A percentile compares a stretch with the other conserved stretches of the same genome.
Evolutionary conservation across 164 flowering plant species (phyloP).

Genomic region (Sextonia rubra): DNA sequence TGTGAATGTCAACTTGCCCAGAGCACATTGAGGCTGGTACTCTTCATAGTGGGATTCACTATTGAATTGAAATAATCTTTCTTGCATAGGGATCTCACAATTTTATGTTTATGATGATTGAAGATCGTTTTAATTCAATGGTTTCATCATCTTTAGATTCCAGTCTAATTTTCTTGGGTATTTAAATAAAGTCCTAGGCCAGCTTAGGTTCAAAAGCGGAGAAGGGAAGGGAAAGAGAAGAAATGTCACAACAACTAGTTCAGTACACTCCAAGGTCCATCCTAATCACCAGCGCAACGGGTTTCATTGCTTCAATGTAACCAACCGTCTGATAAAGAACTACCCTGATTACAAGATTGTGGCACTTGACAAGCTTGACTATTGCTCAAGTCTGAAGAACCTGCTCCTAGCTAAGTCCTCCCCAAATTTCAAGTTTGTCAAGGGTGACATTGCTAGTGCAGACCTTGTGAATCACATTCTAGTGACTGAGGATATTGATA

Average conservation of each 20-base stretch:
- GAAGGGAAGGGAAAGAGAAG: not conserved
- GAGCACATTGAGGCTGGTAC: too few relatives aligned
- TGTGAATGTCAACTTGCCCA: too few relatives aligned
- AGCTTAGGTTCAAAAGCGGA: too few relatives aligned
- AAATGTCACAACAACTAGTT: constrained; percentile 8
- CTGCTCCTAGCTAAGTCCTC: constrained; percentile 19
- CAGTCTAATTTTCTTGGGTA: too few relatives aligned
- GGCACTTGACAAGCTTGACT: constrained; percentile 26
- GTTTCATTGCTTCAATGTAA: constrained; percentile 29
- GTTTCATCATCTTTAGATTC: too few relatives aligned
- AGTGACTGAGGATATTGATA: constrained; percentile 20
- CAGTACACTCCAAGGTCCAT: constrained; percentile 21
- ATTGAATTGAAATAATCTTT: too few relatives aligned
- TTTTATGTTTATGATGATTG: too few relatives aligned
- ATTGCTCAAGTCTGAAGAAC: constrained; percentile 26
- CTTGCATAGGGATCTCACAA: too few relatives aligned
- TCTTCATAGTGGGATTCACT: too few relatives aligned
- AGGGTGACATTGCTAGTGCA: constrained; percentile 21
- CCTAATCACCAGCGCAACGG: constrained; percentile 27
- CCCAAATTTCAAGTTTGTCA: constrained; percentile 25
- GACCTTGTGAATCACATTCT: constrained; percentile 28
- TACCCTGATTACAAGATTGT: constrained; percentile 23
- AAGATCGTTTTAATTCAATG: too few relatives aligned
- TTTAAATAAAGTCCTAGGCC: too few relatives aligned
- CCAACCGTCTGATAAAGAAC: constrained; percentile 20